Percentiles rank a stretch among this genome's conserved stretches.
phyloP scores from a whole-genome alignment of 2,329 filamentous ascomycete genomes.

The Sporothrix variecibatus region DNA sequence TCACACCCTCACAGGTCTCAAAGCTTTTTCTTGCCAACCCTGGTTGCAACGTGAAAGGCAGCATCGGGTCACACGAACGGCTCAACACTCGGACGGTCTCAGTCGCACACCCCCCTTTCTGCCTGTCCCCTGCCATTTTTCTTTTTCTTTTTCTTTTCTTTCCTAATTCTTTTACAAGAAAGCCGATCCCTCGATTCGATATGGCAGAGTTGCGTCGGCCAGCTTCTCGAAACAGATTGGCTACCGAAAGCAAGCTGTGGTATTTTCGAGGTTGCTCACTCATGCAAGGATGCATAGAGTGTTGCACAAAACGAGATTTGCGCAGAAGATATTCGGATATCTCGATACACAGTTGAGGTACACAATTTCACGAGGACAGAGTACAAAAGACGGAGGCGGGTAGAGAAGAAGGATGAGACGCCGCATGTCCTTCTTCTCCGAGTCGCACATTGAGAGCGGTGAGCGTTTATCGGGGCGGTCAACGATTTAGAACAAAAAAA shows the following conservation, averaged over 20 bases:
- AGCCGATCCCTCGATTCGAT: neutral
- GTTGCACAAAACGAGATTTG: neutral
- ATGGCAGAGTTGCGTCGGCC: constrained; percentile 6
- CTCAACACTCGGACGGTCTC: constrained; percentile 14
- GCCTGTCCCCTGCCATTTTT: neutral
- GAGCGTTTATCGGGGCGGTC: constrained; percentile 11
- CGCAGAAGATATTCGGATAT: neutral
- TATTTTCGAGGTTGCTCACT: neutral
- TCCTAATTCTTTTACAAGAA: neutral
- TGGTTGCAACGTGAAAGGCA: constrained; percentile 19
- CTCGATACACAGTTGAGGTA: neutral
- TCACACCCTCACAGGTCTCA: constrained; percentile 13
- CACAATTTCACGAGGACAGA: neutral
- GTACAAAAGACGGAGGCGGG: neutral
- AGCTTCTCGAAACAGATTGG: constrained; percentile 9
- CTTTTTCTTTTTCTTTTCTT: neutral
- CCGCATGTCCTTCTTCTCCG: neutral
- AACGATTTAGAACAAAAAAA: neutral
- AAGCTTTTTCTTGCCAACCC: neutral
- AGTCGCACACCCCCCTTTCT: constrained; percentile 5
- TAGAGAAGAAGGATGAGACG: neutral
- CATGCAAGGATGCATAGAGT: neutral
- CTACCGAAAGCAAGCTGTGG: neutral
- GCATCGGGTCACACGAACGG: constrained; percentile 25
- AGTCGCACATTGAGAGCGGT: constrained; percentile 22